A percentile compares a stretch with the other conserved stretches of the same genome.
Evolutionary conservation across 2,329 filamentous ascomycete genomes (phyloP).

Genomic region (Curvularia sp.): DNA sequence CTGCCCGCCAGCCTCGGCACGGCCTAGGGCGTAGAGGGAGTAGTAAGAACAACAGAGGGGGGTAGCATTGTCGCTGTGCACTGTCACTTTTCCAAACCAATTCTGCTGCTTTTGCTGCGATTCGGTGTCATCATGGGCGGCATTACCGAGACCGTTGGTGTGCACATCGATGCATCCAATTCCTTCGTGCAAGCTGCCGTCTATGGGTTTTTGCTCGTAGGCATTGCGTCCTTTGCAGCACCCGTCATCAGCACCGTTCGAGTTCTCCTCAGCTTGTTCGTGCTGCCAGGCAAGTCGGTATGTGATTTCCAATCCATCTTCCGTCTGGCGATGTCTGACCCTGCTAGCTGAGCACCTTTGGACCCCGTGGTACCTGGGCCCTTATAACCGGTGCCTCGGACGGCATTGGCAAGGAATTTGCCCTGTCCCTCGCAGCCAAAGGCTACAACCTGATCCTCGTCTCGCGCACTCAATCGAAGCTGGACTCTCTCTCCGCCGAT

Average conservation of each 20-base stretch:
- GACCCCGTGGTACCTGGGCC: conserved; percentile 90
- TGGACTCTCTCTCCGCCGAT: conserved; percentile 77
- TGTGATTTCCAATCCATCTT: conserved; percentile 17
- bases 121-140: conserved; percentile 22
- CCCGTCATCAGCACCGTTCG: conserved; percentile 57
- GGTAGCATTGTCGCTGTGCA: background rate
- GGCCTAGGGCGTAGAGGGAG: conserved; percentile 6
- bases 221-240: conserved; percentile 40
- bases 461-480: conserved; percentile 93
- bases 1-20: conserved; percentile 15
- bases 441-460: conserved; percentile 96
- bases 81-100: conserved; percentile 1
- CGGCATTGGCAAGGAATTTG: conserved; percentile 96
- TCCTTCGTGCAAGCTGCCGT: conserved; percentile 38
- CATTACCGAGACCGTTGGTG: conserved; percentile 37
- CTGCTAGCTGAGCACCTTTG: conserved; percentile 79
- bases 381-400: conserved; percentile 95
- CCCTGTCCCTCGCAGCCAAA: conserved; percentile 84
- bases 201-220: conserved; percentile 40
- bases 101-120: background rate
- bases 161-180: conserved; percentile 45
- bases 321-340: conserved; percentile 3
- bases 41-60: conserved; percentile 2
- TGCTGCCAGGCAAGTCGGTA: conserved; percentile 58
- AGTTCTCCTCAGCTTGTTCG: conserved; percentile 58